Percentiles rank a stretch among this genome's conserved stretches.
These are phyloP conservation scores for Ramicandelaber brevisporus DNA, from an alignment of 192 early-diverging fungal species.

Conservation along the genomic window DNA sequence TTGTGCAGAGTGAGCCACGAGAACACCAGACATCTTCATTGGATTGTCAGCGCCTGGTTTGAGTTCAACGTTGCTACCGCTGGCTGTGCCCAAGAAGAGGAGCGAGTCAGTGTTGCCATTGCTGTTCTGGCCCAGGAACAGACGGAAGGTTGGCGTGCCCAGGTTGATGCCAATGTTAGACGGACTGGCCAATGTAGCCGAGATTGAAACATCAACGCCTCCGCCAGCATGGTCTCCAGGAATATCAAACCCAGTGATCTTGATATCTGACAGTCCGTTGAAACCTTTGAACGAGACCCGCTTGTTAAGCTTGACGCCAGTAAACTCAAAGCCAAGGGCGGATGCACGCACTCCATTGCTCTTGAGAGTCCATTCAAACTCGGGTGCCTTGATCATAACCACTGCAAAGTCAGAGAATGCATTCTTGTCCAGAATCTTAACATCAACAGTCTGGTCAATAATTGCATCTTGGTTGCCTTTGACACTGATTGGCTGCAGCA, in stretches of 20 bases:
- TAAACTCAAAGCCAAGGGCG: background rate
- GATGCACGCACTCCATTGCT: background rate
- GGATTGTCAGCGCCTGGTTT: too few species aligned
- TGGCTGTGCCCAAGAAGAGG: too few species aligned
- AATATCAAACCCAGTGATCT: background rate
- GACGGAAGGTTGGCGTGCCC: constrained; percentile 24
- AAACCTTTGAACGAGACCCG: background rate
- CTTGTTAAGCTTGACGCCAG: background rate
- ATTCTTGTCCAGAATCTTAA: background rate
- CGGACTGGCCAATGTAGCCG: constrained; percentile 22
- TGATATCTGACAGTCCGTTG: background rate
- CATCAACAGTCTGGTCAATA: too few species aligned
- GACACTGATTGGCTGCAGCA: too few species aligned
- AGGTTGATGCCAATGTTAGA: constrained; percentile 24
- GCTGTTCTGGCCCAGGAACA: too few species aligned
- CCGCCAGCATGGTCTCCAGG: constrained; percentile 9
- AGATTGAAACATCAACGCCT: constrained; percentile 25
- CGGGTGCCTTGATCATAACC: constrained; percentile 1
- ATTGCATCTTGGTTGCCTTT: too few species aligned
- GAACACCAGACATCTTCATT: too few species aligned
- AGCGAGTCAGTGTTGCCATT: too few species aligned
- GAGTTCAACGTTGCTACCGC: too few species aligned
- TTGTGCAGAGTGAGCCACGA: too few species aligned
- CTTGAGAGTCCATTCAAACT: constrained; percentile 1
- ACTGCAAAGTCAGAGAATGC: background rate